These are phyloP conservation scores for Gloeostereum incarnatum DNA, from an alignment of 768 basidiomycete genomes.

Conservation along the genomic window DNA sequence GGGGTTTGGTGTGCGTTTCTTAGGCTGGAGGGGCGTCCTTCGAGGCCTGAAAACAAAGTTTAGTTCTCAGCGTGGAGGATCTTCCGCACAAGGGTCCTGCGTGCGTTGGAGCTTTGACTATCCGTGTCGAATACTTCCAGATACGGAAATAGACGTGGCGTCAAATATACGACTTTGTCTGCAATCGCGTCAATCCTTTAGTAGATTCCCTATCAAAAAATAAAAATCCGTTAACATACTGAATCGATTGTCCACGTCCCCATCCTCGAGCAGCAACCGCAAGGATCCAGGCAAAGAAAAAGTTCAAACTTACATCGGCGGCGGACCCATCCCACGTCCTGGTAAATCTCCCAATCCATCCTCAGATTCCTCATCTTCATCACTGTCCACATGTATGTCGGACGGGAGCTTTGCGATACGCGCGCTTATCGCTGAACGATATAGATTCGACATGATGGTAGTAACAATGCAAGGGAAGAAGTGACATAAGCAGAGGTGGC, in stretches of 20 bases:
- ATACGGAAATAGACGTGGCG: too few species aligned
- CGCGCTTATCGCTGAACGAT: conserved; percentile 70
- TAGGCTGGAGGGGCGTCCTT: conserved; percentile 16
- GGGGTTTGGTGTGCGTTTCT: conserved; percentile 39
- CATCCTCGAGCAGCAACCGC: conserved; percentile 1
- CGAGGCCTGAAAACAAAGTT: conserved; percentile 21
- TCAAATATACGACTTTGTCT: too few species aligned
- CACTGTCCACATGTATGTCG: conserved; percentile 29
- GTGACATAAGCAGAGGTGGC: too few species aligned
- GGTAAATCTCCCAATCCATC: conserved; percentile 53
- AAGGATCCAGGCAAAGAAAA: conserved; percentile 3
- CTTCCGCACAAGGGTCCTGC: too few species aligned
- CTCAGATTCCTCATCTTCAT: conserved; percentile 39
- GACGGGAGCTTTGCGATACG: conserved; percentile 68
- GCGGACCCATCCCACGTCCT: conserved; percentile 48
- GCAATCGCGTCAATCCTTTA: too few species aligned
- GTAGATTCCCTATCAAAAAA: too few species aligned
- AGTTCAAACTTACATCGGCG: conserved; percentile 43
- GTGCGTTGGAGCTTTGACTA: too few species aligned
- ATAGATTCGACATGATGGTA: conserved; percentile 70
- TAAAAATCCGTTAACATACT: conserved; percentile 7
- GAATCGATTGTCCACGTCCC: conserved; percentile 3
- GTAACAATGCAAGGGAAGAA: too few species aligned
- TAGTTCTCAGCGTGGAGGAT: conserved; percentile 12
- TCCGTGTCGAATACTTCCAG: too few species aligned